These are phyloP conservation scores for Cercis canadensis DNA, from an alignment of 306 rosid species.

Conservation along the genomic window DNA sequence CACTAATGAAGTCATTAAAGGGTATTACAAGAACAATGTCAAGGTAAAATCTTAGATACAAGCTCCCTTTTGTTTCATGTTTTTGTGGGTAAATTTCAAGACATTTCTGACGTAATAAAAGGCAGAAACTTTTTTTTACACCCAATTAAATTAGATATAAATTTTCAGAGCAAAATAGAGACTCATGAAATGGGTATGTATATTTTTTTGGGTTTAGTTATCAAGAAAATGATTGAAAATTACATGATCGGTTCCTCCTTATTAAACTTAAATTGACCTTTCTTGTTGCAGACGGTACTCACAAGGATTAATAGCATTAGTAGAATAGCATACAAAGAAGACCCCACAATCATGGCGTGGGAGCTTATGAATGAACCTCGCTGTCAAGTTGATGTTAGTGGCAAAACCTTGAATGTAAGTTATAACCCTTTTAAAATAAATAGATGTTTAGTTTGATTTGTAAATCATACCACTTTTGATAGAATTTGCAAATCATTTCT, in stretches of 20 bases:
- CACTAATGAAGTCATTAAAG: constrained; percentile 31
- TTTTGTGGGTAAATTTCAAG: no score
- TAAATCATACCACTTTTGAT: background rate
- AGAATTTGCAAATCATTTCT: no score
- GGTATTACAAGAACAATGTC: constrained; percentile 57
- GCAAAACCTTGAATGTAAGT: background rate
- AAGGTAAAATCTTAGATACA: constrained; percentile 19
- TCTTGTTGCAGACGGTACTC: constrained; percentile 17
- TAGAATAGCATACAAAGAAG: constrained; percentile 20
- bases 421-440: no score
- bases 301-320: constrained; percentile 32
- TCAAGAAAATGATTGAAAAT: background rate
- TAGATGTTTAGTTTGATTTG: background rate
- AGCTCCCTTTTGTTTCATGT: no score
- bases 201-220: no score
- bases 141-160: no score
- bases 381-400: background rate
- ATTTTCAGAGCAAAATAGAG: no score
- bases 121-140: no score
- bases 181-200: no score
- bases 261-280: no score
- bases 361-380: constrained; percentile 41
- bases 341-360: constrained; percentile 40
- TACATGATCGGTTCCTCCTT: no score
- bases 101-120: no score